Evolutionary conservation across 768 basidiomycete species (phyloP).

Genomic region (Lactarius psammicola): DNA sequence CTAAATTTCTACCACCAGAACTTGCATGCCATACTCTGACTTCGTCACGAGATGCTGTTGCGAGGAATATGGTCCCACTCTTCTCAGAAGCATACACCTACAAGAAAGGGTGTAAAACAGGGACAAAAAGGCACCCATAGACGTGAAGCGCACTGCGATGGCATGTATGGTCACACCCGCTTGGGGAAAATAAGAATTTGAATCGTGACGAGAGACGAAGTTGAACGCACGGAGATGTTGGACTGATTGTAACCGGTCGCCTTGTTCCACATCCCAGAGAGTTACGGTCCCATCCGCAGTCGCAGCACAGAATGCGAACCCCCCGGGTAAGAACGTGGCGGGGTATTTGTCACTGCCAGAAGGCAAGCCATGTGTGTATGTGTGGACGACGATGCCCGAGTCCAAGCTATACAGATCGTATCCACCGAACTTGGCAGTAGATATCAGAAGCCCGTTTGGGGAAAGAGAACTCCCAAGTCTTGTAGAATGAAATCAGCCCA

Average conservation of each 20-base stretch:
- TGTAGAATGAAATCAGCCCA: not conserved
- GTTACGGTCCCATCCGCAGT: not conserved
- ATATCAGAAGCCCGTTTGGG: not conserved
- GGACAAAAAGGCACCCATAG: no score
- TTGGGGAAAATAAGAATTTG: not conserved
- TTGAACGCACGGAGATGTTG: not conserved
- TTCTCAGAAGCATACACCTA: not conserved
- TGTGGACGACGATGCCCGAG: constrained; percentile 4
- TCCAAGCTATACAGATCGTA: constrained; percentile 4
- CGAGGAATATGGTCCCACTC: not conserved
- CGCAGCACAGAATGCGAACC: not conserved
- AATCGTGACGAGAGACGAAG: not conserved
- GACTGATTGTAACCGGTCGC: not conserved
- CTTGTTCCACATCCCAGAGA: constrained; percentile 4
- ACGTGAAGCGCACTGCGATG: not conserved
- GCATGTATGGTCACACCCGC: not conserved
- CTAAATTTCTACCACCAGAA: not conserved
- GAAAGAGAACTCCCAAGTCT: constrained; percentile 1
- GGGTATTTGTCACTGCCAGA: not conserved
- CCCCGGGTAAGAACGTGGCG: not conserved
- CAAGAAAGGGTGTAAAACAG: not conserved
- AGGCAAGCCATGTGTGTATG: not conserved
- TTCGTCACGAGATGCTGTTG: not conserved
- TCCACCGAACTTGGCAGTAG: not conserved
- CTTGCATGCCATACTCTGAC: constrained; percentile 2